Evolutionary conservation across 163 green algal species (phyloP).

Genomic region (Scenedesmus sp.): DNA sequence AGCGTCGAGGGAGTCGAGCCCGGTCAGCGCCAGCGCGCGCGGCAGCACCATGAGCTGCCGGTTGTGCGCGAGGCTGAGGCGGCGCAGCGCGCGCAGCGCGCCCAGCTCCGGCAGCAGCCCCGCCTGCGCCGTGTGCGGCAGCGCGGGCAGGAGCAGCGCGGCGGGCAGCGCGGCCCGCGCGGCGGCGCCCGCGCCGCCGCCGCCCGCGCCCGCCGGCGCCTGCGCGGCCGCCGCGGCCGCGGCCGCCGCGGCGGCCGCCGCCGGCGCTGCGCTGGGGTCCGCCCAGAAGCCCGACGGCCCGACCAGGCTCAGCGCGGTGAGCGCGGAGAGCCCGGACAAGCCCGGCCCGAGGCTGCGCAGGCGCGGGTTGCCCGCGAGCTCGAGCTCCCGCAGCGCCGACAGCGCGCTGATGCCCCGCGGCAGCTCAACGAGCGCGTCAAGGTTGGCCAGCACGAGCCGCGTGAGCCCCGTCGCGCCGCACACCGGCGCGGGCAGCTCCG

Average conservation of each 20-base stretch:
- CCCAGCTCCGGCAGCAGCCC: slow-evolving; percentile 19
- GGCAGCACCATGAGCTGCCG: slow-evolving; percentile 30
- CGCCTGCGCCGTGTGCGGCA: slow-evolving; percentile 33
- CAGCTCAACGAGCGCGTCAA: slow-evolving; percentile 12
- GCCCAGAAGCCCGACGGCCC: slow-evolving; percentile 34
- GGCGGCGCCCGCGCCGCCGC: neutral
- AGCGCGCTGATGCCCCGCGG: neutral
- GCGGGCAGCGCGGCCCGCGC: neutral
- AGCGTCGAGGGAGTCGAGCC: neutral
- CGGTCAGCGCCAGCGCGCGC: neutral
- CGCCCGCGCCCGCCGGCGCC: too few relatives aligned
- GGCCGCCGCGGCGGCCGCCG: neutral
- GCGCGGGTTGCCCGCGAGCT: neutral
- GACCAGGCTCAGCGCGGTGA: slow-evolving; percentile 23
- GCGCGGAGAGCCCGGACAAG: slow-evolving; percentile 15
- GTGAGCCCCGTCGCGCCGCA: neutral
- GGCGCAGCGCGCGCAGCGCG: neutral
- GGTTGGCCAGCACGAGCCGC: slow-evolving; percentile 6
- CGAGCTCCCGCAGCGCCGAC: neutral
- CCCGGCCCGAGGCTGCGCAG: neutral
- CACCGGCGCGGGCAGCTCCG: slow-evolving; percentile 8
- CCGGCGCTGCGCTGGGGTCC: slow-evolving; percentile 12
- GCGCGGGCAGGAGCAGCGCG: slow-evolving; percentile 9
- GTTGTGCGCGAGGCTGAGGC: slow-evolving; percentile 8
- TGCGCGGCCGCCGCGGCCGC: neutral